A percentile compares a stretch with the other conserved stretches of the same genome.
phyloP scores from a whole-genome alignment of 1,284 basidiomycete species.

The Cystobasidiaceae sp. region DNA sequence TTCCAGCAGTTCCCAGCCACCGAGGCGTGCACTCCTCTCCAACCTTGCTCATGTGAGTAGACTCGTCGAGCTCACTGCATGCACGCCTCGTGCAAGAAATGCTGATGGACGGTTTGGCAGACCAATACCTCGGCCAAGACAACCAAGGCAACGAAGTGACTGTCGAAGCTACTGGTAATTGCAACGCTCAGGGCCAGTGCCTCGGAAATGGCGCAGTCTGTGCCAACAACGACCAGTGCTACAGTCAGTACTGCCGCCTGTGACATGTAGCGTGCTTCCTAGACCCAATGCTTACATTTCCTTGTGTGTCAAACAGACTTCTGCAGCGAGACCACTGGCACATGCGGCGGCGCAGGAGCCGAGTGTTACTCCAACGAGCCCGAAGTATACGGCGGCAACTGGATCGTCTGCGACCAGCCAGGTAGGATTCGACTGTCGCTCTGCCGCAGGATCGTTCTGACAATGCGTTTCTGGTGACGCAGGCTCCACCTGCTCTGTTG shows the following conservation, averaged over 20 bases:
- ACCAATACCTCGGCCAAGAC: not conserved
- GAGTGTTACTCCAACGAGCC: conserved; percentile 1
- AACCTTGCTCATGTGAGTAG: conserved; percentile 8
- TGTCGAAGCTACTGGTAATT: not conserved
- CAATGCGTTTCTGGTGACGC: not conserved
- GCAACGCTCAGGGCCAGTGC: conserved; percentile 7
- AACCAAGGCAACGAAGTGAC: not conserved
- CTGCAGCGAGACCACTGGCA: conserved; percentile 11
- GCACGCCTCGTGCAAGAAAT: not conserved
- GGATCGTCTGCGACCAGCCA: not conserved
- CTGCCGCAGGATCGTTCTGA: not conserved
- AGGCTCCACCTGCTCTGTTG: conserved; percentile 1
- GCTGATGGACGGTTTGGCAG: not conserved
- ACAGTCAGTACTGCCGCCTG: not conserved
- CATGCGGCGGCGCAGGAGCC: conserved; percentile 12
- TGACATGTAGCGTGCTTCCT: not conserved
- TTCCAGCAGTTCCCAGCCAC: conserved; percentile 3
- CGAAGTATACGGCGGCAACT: not conserved
- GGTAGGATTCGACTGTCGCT: not conserved
- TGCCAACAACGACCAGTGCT: conserved; percentile 15
- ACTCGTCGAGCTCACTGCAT: not conserved
- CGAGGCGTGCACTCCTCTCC: conserved; percentile 15
- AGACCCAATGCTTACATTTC: not conserved
- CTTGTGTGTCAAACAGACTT: not conserved
- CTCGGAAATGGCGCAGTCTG: conserved; percentile 16